phyloP scores from a whole-genome alignment of 1,139 yeast genomes.

The Yamadazyma songkhlaensis region DNA sequence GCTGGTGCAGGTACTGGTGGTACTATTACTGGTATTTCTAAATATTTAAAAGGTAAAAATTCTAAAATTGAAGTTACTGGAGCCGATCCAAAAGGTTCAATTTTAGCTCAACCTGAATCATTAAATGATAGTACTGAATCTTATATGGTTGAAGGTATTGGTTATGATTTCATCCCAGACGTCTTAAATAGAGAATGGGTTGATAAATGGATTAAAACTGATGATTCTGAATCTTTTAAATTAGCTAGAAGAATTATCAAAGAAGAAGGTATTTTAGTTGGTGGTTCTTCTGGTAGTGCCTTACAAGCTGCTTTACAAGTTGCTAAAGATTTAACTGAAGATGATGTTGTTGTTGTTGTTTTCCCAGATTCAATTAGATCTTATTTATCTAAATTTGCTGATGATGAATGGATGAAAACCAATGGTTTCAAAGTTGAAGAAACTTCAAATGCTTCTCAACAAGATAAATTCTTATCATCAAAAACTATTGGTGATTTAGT shows the following conservation, averaged over 20 bases:
- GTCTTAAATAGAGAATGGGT: constrained; percentile 67
- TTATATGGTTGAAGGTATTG: constrained; percentile 89
- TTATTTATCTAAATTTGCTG: constrained; percentile 83
- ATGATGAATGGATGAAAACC: constrained; percentile 87
- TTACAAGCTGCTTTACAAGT: constrained; percentile 77
- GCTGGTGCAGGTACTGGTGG: constrained; percentile 96
- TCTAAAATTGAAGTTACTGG: constrained; percentile 62
- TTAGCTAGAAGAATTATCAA: constrained; percentile 80
- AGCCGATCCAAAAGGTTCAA: constrained; percentile 88
- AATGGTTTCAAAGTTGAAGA: constrained; percentile 64
- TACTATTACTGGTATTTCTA: constrained; percentile 75
- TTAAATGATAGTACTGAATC: constrained; percentile 58
- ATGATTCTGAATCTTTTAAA: constrained; percentile 76
- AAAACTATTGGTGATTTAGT: constrained; percentile 66
- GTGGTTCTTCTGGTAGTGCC: constrained; percentile 87
- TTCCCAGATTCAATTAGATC: constrained; percentile 90
- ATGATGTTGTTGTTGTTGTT: constrained; percentile 75
- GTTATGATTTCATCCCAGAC: constrained; percentile 86
- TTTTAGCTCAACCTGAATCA: constrained; percentile 77
- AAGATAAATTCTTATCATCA: constrained; percentile 48
- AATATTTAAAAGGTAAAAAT: constrained; percentile 72
- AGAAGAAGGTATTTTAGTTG: constrained; percentile 85
- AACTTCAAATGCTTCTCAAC: constrained; percentile 38
- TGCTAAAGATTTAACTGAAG: constrained; percentile 66
- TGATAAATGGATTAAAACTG: constrained; percentile 85